Base-by-base conservation (phyloP, 148 eudicot species). In the Fagopyrum esculentum region DNA sequence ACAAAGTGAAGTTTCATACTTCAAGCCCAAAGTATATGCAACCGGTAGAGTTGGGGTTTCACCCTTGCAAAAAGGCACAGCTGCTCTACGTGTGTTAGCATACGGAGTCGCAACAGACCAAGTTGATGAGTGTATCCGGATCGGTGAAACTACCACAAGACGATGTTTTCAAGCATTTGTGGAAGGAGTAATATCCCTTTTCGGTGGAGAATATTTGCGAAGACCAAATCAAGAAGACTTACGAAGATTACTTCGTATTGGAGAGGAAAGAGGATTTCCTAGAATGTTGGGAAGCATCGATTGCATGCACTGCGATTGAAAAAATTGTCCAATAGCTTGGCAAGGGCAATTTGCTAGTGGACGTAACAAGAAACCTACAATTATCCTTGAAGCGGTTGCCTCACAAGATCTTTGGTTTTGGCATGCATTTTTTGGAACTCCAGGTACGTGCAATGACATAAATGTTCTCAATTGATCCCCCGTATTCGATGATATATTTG, bases 251-350 rank as follows among this genome's bases (percentile, higher is more conserved):
- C 63, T 57, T 13, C 17, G 7, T 6, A 71, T n/a, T 40, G 26
- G 50, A 9, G 73, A 45, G 73, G 3, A 13, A 71, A 22, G 50
- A 47, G 63, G 48, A 2, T 76, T 69, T 52, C 73, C 50, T 2
- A 40, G 52, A 2, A 77, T 77, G 74, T 3, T 69, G 50, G 74
- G 74, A 16, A 76, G 74, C 12, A 55, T 70, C 16, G 79, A 70
- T 54, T 77, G 66, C 13, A 54, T 69, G 63, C 63, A 57, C 63
- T 57, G 4, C 11, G 63, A 57, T 7, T 57, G 63, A 15, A 57
- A 57, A 57, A 57, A 57, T 57, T 57, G 63, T 10, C 11, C 7
- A 57, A 10, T 57, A 57, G 51, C 68, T 68, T 76, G 63, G 49
- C 48, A n/a, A 66, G 78, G 72, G 7, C 52, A 66, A 29, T 76